phyloP scores from a whole-genome alignment of 305 asterid genomes.

The Fraxinus angustifolia region DNA sequence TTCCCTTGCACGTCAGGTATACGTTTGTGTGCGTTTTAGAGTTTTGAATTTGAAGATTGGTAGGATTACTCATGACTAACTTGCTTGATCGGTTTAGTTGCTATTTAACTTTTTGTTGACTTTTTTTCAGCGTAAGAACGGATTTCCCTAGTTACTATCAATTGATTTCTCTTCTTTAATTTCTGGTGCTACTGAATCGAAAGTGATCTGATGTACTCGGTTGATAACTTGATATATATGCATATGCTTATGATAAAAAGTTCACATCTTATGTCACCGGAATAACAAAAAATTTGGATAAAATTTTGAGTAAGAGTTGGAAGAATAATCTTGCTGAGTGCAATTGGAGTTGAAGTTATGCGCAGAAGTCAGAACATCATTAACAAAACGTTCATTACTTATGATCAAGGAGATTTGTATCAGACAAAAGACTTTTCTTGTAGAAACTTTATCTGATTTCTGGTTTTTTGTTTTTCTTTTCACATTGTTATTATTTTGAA shows the following conservation, averaged over 20 bases:
- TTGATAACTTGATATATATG: background rate
- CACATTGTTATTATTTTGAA: conserved; percentile 16
- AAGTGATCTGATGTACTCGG: background rate
- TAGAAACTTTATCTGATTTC: background rate
- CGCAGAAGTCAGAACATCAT: background rate
- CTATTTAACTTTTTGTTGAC: background rate
- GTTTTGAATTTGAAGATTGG: background rate
- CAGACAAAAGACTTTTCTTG: background rate
- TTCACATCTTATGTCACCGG: background rate
- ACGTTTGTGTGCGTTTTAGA: background rate
- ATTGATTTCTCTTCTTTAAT: background rate
- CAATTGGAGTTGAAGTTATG: background rate
- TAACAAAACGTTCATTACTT: background rate
- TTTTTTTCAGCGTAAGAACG: background rate
- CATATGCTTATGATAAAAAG: background rate
- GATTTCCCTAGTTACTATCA: background rate
- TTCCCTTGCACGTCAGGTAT: conserved; percentile 86
- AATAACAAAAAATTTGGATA: background rate
- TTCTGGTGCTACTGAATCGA: background rate
- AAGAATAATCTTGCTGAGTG: background rate
- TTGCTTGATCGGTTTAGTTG: background rate
- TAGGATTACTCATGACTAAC: background rate
- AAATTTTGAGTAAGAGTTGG: background rate
- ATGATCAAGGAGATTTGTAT: background rate
- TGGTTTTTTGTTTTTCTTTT: conserved; percentile 2